These are phyloP conservation scores for Exobasidium rhododendri DNA, from an alignment of 1,284 basidiomycete species.

Conservation along the genomic window DNA sequence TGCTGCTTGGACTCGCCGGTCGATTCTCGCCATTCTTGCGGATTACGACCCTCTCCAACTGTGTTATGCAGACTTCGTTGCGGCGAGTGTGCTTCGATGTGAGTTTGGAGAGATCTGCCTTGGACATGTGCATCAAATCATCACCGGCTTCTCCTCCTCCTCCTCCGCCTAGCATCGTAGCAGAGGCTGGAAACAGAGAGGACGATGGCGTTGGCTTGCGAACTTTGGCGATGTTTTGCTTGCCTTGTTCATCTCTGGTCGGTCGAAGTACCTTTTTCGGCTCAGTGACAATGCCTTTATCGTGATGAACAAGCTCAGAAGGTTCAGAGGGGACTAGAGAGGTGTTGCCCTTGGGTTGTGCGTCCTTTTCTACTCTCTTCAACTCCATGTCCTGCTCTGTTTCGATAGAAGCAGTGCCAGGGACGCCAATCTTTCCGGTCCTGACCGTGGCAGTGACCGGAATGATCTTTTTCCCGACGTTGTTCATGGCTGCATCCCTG, in stretches of 20 bases:
- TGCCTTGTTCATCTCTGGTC: not conserved
- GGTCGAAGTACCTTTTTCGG: too few species aligned
- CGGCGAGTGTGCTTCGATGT: not conserved
- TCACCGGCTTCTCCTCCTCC: not conserved
- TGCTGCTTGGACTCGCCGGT: not conserved
- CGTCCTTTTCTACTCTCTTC: too few species aligned
- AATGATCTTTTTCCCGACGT: too few species aligned
- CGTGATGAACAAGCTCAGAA: too few species aligned
- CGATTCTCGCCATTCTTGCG: slow-evolving; percentile 1
- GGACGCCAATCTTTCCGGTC: too few species aligned
- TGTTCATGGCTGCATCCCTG: too few species aligned
- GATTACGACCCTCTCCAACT: not conserved
- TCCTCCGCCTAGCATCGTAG: not conserved
- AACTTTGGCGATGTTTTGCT: not conserved
- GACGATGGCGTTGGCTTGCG: not conserved
- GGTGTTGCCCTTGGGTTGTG: too few species aligned
- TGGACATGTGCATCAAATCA: not conserved
- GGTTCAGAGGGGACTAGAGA: too few species aligned
- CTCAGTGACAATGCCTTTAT: too few species aligned
- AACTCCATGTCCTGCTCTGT: too few species aligned
- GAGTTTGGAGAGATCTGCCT: not conserved
- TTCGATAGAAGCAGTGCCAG: too few species aligned
- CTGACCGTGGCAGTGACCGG: too few species aligned
- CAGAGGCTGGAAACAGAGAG: not conserved
- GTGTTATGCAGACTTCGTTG: not conserved